Evolutionary conservation across 2,329 filamentous ascomycete genomes (phyloP).

Genomic region (Colletotrichum aenigma): DNA sequence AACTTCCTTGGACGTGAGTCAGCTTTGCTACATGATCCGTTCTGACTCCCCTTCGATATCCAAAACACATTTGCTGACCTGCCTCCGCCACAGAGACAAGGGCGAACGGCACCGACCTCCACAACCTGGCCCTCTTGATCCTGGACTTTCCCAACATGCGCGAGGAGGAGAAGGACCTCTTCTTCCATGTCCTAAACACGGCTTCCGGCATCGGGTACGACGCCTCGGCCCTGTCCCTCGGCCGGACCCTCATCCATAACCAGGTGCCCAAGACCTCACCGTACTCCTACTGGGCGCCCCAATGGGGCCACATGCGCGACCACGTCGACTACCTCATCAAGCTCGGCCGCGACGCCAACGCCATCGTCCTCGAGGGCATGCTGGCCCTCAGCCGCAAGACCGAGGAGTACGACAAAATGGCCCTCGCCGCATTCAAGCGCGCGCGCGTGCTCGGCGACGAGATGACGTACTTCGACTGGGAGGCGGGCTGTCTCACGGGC

Average conservation of each 20-base stretch:
- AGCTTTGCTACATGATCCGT: neutral
- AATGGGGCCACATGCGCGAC: slow-evolving; percentile 24
- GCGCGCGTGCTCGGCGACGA: neutral
- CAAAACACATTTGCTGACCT: neutral
- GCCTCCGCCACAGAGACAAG: neutral
- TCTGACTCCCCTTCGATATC: neutral
- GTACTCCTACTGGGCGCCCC: slow-evolving; percentile 4
- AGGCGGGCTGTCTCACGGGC: neutral
- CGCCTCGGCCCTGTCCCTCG: slow-evolving; percentile 30
- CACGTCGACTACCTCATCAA: slow-evolving; percentile 35
- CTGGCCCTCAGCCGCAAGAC: neutral
- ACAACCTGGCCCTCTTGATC: neutral
- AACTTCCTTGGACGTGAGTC: neutral
- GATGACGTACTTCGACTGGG: slow-evolving; percentile 16
- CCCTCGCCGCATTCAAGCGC: neutral
- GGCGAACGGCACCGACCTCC: neutral
- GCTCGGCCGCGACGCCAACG: slow-evolving; percentile 35
- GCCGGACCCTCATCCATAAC: neutral
- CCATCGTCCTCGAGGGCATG: slow-evolving; percentile 34
- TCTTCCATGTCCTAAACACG: slow-evolving; percentile 29
- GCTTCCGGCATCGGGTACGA: slow-evolving; percentile 34
- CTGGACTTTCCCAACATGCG: neutral
- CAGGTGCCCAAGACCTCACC: neutral
- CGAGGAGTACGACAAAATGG: neutral
- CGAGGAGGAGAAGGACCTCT: neutral